Conservation (phyloP, 208 protist genomes). For the Trypanosoma conorhini region DNA sequence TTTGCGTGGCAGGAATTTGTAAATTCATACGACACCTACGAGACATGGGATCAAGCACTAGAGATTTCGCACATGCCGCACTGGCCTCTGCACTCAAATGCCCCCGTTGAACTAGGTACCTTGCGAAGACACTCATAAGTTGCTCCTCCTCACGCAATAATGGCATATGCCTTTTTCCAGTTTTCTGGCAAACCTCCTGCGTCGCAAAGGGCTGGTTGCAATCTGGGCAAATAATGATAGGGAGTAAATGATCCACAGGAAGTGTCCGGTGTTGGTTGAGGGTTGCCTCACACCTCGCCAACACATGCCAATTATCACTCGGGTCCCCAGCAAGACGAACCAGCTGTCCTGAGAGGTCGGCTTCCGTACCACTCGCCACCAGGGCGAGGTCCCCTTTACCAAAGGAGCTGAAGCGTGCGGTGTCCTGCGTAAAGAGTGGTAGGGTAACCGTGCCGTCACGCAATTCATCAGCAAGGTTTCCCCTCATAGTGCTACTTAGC, state of each 20-base stretch:
- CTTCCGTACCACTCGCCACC: neutral
- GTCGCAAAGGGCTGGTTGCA: constrained; percentile 25
- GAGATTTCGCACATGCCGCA: constrained; percentile 7
- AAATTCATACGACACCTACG: neutral
- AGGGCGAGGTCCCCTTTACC: constrained; percentile 29
- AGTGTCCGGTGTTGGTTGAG: neutral
- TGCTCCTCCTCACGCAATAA: constrained; percentile 23
- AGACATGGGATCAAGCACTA: constrained; percentile 13
- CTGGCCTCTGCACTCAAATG: constrained; percentile 1
- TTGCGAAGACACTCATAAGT: constrained; percentile 25
- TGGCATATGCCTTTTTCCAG: constrained; percentile 22
- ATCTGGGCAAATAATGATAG: constrained; percentile 24
- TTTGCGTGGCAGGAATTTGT: neutral
- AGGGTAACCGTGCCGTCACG: constrained; percentile 23
- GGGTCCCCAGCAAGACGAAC: constrained; percentile 20
- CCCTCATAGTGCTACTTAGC: constrained; percentile 13
- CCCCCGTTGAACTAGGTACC: constrained; percentile 16
- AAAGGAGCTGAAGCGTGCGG: constrained; percentile 15
- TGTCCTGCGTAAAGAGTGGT: constrained; percentile 3
- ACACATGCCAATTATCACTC: constrained; percentile 11
- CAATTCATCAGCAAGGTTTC: constrained; percentile 10
- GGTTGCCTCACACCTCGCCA: constrained; percentile 2
- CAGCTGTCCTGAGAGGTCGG: neutral
- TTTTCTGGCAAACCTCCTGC: constrained; percentile 11
- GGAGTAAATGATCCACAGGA: constrained; percentile 20